Percentiles rank a stretch among this genome's conserved stretches.
These are phyloP conservation scores for Cryptosporidium tyzzeri DNA, from an alignment of 169 alveolate genomes.

Conservation along the genomic window DNA sequence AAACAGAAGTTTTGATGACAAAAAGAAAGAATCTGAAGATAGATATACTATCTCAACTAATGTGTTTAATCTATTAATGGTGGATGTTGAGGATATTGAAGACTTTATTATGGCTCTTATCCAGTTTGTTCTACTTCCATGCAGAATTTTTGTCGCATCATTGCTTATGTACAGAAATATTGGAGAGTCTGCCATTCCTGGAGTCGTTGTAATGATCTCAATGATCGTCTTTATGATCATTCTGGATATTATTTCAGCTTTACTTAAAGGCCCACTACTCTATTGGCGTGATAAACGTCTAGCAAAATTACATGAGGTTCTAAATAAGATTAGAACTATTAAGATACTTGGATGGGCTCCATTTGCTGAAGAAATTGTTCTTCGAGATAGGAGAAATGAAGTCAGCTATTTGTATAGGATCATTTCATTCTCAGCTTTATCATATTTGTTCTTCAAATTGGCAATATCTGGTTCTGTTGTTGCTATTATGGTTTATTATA, in stretches of 20 bases:
- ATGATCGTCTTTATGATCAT: slow-evolving; percentile 51
- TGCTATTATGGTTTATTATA: slow-evolving; percentile 48
- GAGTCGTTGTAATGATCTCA: slow-evolving; percentile 56
- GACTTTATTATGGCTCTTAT: slow-evolving; percentile 66
- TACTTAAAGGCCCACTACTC: slow-evolving; percentile 51
- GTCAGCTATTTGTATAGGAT: slow-evolving; percentile 34
- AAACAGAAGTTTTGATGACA: not conserved
- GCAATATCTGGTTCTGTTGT: slow-evolving; percentile 76
- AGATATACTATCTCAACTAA: slow-evolving; percentile 45
- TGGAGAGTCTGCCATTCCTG: slow-evolving; percentile 68
- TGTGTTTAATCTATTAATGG: slow-evolving; percentile 61
- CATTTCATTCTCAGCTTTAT: slow-evolving; percentile 27
- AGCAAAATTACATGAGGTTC: slow-evolving; percentile 53
- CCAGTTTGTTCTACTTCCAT: slow-evolving; percentile 67
- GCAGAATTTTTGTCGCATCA: slow-evolving; percentile 40
- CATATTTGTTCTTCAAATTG: slow-evolving; percentile 50
- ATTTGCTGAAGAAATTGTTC: slow-evolving; percentile 60
- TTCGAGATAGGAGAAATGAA: slow-evolving; percentile 27
- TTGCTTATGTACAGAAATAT: slow-evolving; percentile 54
- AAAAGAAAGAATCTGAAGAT: not conserved
- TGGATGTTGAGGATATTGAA: slow-evolving; percentile 70
- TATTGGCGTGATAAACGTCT: slow-evolving; percentile 62
- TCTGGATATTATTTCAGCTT: slow-evolving; percentile 33
- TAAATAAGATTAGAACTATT: slow-evolving; percentile 40
- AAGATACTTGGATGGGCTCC: slow-evolving; percentile 59